These are phyloP conservation scores for Jamesozyma lodderae DNA, from an alignment of 805 yeast genomes.

Conservation along the genomic window DNA sequence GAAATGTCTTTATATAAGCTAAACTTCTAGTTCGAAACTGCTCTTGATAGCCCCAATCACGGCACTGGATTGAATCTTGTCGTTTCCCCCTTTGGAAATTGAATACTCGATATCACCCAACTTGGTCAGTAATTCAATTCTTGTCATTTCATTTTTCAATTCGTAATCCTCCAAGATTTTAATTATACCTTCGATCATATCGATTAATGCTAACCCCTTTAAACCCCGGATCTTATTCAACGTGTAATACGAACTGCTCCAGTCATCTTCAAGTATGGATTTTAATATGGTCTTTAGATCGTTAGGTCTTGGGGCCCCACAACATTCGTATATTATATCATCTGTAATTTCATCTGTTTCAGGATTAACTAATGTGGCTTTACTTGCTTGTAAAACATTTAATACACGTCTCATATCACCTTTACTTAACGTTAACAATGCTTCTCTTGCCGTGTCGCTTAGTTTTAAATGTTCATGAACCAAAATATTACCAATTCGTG, in stretches of 20 bases:
- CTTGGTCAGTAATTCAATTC: slow-evolving; percentile 57
- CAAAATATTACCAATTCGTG: slow-evolving; percentile 60
- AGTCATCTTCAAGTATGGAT: slow-evolving; percentile 76
- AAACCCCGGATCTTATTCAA: slow-evolving; percentile 53
- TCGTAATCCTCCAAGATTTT: slow-evolving; percentile 63
- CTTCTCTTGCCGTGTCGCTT: slow-evolving; percentile 46
- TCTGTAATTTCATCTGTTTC: slow-evolving; percentile 49
- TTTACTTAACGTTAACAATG: slow-evolving; percentile 63
- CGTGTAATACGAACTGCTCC: slow-evolving; percentile 68
- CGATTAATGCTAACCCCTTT: slow-evolving; percentile 87
- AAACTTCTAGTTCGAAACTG: slow-evolving; percentile 30
- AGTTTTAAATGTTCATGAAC: slow-evolving; percentile 57
- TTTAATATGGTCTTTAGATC: slow-evolving; percentile 71
- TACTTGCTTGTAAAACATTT: slow-evolving; percentile 89
- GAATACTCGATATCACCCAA: slow-evolving; percentile 86
- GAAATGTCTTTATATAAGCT: too few species aligned
- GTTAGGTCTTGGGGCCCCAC: slow-evolving; percentile 90
- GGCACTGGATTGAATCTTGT: slow-evolving; percentile 82
- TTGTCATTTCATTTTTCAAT: slow-evolving; percentile 44
- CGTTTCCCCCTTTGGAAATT: slow-evolving; percentile 86
- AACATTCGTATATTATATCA: slow-evolving; percentile 81
- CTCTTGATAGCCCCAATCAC: slow-evolving; percentile 76
- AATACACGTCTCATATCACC: slow-evolving; percentile 97
- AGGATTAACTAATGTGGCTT: slow-evolving; percentile 54
- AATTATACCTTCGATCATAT: slow-evolving; percentile 67